Conservation (phyloP, 495 filamentous ascomycete genomes). For the Penicillium daleae region DNA sequence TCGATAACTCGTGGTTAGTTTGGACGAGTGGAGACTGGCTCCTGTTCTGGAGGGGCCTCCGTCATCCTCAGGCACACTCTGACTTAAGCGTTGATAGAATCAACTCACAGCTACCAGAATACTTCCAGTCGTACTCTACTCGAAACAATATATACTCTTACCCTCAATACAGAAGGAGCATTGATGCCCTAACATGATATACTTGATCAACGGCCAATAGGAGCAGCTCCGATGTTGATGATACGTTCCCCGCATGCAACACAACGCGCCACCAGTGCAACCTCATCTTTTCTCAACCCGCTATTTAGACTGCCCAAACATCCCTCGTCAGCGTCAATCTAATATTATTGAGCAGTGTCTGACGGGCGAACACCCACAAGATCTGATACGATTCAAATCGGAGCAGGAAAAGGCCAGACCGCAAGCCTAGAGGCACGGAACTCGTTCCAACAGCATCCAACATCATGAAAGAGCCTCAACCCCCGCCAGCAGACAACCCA, state of each 20-base stretch:
- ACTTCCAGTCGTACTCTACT: neutral
- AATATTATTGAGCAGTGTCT: neutral
- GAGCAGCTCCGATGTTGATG: constrained; percentile 13
- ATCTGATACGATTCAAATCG: neutral
- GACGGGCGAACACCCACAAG: neutral
- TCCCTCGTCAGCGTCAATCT: neutral
- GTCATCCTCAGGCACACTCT: neutral
- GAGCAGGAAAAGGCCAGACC: neutral
- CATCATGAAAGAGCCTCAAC: constrained; percentile 36
- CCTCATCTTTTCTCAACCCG: neutral
- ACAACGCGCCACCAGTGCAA: constrained; percentile 4
- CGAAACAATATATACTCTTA: neutral
- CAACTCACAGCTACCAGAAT: neutral
- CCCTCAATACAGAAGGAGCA: neutral
- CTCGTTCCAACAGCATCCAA: neutral
- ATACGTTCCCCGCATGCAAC: constrained; percentile 16
- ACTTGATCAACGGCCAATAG: constrained; percentile 20
- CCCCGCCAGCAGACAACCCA: constrained; percentile 13
- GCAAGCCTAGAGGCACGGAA: neutral
- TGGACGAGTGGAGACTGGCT: neutral
- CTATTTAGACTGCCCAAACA: neutral
- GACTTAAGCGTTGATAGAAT: no score
- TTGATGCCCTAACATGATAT: constrained; percentile 4
- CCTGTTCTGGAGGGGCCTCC: neutral
- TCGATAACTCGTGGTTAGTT: neutral